Base-by-base conservation (phyloP, 1,139 yeast genomes). In the Scheffersomyces illinoinensis region DNA sequence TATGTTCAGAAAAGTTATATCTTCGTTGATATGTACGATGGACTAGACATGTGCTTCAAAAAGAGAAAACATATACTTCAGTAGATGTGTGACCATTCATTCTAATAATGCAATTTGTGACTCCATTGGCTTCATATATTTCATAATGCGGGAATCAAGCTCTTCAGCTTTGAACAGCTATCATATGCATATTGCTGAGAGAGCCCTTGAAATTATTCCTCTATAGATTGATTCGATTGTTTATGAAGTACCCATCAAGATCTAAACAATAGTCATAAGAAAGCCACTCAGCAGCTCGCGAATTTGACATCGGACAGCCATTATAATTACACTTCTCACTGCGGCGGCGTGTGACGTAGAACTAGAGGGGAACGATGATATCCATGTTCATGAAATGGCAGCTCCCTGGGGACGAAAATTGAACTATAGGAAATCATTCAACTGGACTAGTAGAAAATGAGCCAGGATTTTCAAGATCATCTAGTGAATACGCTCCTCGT, bases 141-240 rank as follows among this genome's bases (percentile, higher is more conserved):
- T 52, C 23, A 67, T 60, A 58, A 76, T 73, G 54, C 68, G 70
- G 10, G 69, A 66, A 33, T 64, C 62, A 10, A 73, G 67, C 50
- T 66, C 72, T 2, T 66, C 65, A 14, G 73, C 71, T 63, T 56
- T 74, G 79, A 43, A 75, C 63, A 1, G 79, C 75, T 59, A 78
- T 66, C 62, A 82, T 69, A 62, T 77, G 78, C 62, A 43, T 60
- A 62, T 50, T 61, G 65, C 2, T 72, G 5, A 78, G 5, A 78
- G 72, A 0, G 82, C 81, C 62, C 78, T 78, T 54, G 72, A 73
- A 63, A 77, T 78, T 58, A 71, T 81, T 50, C 82, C 82, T 6
- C 82, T 82, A 2, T 57, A 57, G 49, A 78, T 66, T 10, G 77
- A 70, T 63, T 77, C 81, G n/a, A 57, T 74, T 64, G n/a, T 76